A percentile compares a stretch with the other conserved stretches of the same genome.
Conservation (phyloP, 768 basidiomycete species). For the Ramaria sp. region DNA sequence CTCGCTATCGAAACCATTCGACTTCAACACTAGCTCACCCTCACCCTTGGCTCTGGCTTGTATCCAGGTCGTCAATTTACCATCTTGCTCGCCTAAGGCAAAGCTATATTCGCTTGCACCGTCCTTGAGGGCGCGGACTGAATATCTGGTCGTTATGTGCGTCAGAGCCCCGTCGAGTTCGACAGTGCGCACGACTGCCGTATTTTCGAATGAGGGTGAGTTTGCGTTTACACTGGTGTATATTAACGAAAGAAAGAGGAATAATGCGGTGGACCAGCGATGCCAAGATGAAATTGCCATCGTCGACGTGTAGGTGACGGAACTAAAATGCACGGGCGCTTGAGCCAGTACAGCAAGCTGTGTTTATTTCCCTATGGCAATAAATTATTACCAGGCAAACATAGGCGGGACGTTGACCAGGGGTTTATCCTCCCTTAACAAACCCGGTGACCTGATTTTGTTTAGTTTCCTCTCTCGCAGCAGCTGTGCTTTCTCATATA, state of each 20-base stretch:
- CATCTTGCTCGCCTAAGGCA: slow-evolving; percentile 53
- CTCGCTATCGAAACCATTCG: slow-evolving; percentile 36
- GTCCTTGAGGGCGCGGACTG: slow-evolving; percentile 60
- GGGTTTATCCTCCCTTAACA: slow-evolving; percentile 71
- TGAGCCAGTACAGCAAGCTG: no score
- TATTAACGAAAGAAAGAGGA: slow-evolving; percentile 1
- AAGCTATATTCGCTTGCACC: slow-evolving; percentile 56
- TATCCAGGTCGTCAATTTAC: slow-evolving; percentile 60
- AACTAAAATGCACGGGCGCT: neutral
- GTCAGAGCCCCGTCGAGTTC: slow-evolving; percentile 86
- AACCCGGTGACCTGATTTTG: slow-evolving; percentile 69
- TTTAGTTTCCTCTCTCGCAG: slow-evolving; percentile 58
- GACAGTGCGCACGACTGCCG: slow-evolving; percentile 76
- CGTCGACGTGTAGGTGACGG: slow-evolving; percentile 22
- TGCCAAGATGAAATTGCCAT: slow-evolving; percentile 37
- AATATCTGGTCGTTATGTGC: slow-evolving; percentile 82
- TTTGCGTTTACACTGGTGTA: neutral
- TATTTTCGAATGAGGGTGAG: slow-evolving; percentile 64
- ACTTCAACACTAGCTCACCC: slow-evolving; percentile 35
- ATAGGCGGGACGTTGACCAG: slow-evolving; percentile 59
- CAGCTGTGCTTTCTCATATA: slow-evolving; percentile 53
- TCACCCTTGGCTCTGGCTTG: slow-evolving; percentile 76
- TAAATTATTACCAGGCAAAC: slow-evolving; percentile 58
- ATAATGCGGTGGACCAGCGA: neutral
- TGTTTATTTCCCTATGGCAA: neutral